A percentile compares a stretch with the other conserved stretches of the same genome.
Evolutionary conservation across 2,329 filamentous ascomycete genomes (phyloP).

Genomic region (Neofusicoccum umdonicola): DNA sequence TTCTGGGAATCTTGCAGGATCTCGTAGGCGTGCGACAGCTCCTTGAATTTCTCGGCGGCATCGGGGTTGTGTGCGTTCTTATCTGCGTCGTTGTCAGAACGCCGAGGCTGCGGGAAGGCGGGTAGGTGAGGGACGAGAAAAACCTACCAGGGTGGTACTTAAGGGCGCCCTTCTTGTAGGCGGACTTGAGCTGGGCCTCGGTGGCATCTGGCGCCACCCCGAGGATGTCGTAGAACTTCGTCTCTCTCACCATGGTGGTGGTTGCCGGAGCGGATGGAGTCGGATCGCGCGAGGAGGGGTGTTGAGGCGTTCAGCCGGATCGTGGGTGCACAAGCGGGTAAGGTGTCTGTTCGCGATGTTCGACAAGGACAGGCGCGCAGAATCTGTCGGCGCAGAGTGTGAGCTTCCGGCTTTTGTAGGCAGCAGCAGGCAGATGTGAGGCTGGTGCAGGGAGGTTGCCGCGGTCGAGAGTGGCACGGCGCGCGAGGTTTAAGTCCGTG

Average conservation of each 20-base stretch:
- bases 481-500: constrained; percentile 3
- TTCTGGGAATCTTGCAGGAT: constrained; percentile 89
- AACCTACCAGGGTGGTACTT: constrained; percentile 79
- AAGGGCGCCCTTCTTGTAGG: constrained; percentile 78
- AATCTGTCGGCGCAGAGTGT: neutral
- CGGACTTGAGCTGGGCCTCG: constrained; percentile 86
- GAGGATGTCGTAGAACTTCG: constrained; percentile 74
- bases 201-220: constrained; percentile 76
- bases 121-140: constrained; percentile 19
- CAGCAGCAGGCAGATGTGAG: neutral
- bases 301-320: constrained; percentile 1
- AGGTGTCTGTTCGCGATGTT: neutral
- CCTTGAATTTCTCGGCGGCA: constrained; percentile 97
- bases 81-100: constrained; percentile 55
- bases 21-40: constrained; percentile 93
- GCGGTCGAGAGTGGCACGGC: constrained; percentile 4
- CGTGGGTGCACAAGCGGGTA: neutral
- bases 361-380: neutral
- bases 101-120: neutral
- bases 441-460: neutral
- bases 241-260: constrained; percentile 72
- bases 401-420: neutral
- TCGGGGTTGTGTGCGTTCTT: constrained; percentile 95
- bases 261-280: constrained; percentile 13
- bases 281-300: constrained; percentile 4